These are phyloP conservation scores for Coprinellus micaceus DNA, from an alignment of 768 basidiomycete species.

Conservation along the genomic window DNA sequence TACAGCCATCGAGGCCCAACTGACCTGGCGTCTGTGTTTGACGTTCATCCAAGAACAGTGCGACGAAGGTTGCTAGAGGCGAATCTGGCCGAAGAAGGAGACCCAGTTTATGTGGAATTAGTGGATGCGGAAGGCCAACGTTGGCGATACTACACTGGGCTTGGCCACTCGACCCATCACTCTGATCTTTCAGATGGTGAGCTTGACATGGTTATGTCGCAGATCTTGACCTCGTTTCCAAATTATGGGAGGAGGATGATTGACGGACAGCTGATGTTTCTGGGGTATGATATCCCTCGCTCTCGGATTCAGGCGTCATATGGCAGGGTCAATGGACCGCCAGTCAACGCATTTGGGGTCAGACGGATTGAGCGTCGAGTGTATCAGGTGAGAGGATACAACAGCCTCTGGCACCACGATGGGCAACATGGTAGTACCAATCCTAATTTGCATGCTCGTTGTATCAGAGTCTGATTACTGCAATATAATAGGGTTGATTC, in stretches of 20 bases:
- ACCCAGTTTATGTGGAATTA: not conserved
- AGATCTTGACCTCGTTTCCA: conserved; percentile 22
- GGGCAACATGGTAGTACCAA: conserved; percentile 18
- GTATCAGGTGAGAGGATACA: conserved; percentile 22
- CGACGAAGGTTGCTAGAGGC: no score
- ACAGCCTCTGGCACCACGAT: conserved; percentile 13
- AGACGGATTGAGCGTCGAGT: conserved; percentile 17
- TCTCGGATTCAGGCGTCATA: conserved; percentile 19
- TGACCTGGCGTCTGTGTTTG: no score
- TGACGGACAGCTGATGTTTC: conserved; percentile 18
- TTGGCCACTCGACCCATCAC: not conserved
- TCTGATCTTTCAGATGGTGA: conserved; percentile 17
- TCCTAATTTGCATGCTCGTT: no score
- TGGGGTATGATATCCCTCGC: conserved; percentile 20
- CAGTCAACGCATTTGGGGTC: conserved; percentile 12
- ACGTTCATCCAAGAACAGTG: no score
- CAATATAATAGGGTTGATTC: conserved; percentile 26
- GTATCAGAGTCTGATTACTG: not conserved
- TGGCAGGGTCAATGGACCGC: conserved; percentile 18
- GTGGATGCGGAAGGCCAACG: not conserved
- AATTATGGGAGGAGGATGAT: conserved; percentile 24
- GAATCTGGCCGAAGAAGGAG: no score
- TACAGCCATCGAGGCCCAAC: no score
- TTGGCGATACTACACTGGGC: not conserved
- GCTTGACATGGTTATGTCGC: conserved; percentile 18